Percentiles rank a stretch among this genome's conserved stretches.
Conservation (phyloP, 805 yeast species). For the Kluyveromyces dobzhanskii region DNA sequence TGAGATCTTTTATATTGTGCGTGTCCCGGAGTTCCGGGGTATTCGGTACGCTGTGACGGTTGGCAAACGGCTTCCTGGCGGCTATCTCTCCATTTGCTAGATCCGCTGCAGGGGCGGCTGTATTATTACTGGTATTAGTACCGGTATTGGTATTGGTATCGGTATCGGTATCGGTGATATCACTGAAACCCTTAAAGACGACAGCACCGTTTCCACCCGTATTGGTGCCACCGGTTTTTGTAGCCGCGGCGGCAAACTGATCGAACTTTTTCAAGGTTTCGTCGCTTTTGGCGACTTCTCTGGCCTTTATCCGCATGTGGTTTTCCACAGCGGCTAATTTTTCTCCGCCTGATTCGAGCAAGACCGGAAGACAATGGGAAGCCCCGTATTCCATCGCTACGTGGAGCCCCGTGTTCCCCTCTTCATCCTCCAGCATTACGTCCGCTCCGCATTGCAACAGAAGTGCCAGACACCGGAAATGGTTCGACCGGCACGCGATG, state of each 20-base stretch:
- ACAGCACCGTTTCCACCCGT: no score
- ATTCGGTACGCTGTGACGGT: no score
- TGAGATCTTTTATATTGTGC: neutral
- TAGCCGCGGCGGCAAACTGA: no score
- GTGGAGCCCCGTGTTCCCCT: slow-evolving; percentile 80
- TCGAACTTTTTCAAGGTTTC: slow-evolving; percentile 32
- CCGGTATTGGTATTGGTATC: no score
- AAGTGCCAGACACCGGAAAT: slow-evolving; percentile 53
- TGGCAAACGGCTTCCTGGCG: no score
- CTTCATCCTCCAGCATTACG: slow-evolving; percentile 57
- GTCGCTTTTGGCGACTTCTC: slow-evolving; percentile 48
- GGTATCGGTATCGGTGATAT: no score
- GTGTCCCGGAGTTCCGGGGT: no score
- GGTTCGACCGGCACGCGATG: slow-evolving; percentile 52
- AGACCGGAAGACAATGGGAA: slow-evolving; percentile 43
- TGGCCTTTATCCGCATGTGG: slow-evolving; percentile 55
- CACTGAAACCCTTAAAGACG: no score
- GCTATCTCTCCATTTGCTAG: no score
- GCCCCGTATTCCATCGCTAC: slow-evolving; percentile 69
- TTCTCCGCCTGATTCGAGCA: slow-evolving; percentile 34
- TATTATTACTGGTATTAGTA: no score
- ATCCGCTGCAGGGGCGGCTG: no score
- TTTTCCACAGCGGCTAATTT: slow-evolving; percentile 40
- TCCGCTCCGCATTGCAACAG: slow-evolving; percentile 72
- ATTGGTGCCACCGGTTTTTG: no score